Percentiles rank a stretch among this genome's conserved stretches.
Evolutionary conservation across 192 early-diverging fungal genomes (phyloP).

Genomic region (Umbelopsis sp.): DNA sequence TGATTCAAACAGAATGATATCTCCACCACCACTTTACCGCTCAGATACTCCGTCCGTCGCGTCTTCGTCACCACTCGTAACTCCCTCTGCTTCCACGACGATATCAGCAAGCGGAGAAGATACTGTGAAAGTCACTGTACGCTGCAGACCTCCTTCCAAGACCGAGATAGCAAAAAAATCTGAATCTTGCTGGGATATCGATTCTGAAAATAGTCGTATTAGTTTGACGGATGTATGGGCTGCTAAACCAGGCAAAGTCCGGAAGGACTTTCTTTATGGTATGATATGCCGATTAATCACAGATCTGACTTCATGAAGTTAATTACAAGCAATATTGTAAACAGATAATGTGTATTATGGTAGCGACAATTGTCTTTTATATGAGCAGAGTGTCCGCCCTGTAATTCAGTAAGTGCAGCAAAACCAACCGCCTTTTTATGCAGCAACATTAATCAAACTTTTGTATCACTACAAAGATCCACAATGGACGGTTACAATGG

Average conservation of each 20-base stretch:
- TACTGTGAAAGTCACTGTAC: slow-evolving; percentile 73
- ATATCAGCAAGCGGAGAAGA: slow-evolving; percentile 24
- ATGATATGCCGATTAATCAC: neutral
- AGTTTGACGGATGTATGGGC: slow-evolving; percentile 37
- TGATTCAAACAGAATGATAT: slow-evolving; percentile 7
- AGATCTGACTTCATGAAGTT: neutral
- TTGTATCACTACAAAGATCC: slow-evolving; percentile 17
- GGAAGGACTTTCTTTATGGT: slow-evolving; percentile 48
- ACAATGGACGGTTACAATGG: slow-evolving; percentile 95
- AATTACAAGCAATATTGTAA: neutral
- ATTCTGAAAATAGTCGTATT: slow-evolving; percentile 29
- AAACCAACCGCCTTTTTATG: neutral
- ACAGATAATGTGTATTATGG: slow-evolving; percentile 56
- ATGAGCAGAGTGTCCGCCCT: slow-evolving; percentile 41
- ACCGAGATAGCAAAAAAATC: slow-evolving; percentile 57
- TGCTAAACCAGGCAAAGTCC: slow-evolving; percentile 27
- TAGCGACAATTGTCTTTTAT: slow-evolving; percentile 58
- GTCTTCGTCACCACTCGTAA: slow-evolving; percentile 6
- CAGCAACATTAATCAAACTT: no score
- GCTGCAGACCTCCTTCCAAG: slow-evolving; percentile 68
- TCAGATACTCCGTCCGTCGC: slow-evolving; percentile 18
- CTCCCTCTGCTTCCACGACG: slow-evolving; percentile 1
- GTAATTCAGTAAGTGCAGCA: slow-evolving; percentile 33
- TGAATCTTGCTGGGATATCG: slow-evolving; percentile 43
- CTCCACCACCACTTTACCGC: slow-evolving; percentile 18